Evolutionary conservation across 495 filamentous ascomycete species (phyloP).

Genomic region (Lophiostoma macrostomum): DNA sequence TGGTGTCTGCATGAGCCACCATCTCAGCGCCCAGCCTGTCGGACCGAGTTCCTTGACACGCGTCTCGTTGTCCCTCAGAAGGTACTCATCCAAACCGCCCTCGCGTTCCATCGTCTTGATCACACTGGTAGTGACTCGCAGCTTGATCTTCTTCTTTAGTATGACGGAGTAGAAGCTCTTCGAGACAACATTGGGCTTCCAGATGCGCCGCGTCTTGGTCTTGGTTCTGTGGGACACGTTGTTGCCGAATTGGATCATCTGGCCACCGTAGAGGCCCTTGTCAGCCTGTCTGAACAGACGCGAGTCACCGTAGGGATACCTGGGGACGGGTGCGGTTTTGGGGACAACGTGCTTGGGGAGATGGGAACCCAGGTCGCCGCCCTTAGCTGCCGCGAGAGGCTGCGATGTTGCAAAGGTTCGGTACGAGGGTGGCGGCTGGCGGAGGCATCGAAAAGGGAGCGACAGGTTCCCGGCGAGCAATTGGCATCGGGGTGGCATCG

Average conservation of each 20-base stretch:
- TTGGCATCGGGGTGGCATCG: constrained; percentile 7
- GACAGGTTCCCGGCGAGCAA: constrained; percentile 14
- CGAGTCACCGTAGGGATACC: constrained; percentile 77
- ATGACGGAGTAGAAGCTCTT: constrained; percentile 71
- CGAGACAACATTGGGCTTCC: constrained; percentile 82
- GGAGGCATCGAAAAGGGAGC: not conserved
- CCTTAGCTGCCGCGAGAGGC: constrained; percentile 2
- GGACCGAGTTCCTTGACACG: constrained; percentile 82
- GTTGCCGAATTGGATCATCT: constrained; percentile 86
- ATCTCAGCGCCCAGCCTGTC: constrained; percentile 82
- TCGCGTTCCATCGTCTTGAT: constrained; percentile 82
- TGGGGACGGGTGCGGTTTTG: constrained; percentile 49
- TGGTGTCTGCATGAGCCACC: constrained; percentile 75
- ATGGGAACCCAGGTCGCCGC: constrained; percentile 20
- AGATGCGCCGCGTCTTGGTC: constrained; percentile 78
- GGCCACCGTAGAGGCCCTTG: constrained; percentile 76
- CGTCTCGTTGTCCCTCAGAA: constrained; percentile 67
- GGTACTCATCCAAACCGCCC: constrained; percentile 87
- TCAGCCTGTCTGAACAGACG: constrained; percentile 80
- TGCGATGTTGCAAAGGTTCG: constrained; percentile 13
- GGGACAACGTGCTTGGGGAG: constrained; percentile 26
- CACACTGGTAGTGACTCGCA: constrained; percentile 72
- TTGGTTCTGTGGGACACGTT: constrained; percentile 72
- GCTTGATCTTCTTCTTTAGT: constrained; percentile 61
- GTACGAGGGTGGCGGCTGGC: not conserved